Evolutionary conservation across 78 protist genomes (phyloP).

Genomic region (Dictyostelium discoideum): DNA sequence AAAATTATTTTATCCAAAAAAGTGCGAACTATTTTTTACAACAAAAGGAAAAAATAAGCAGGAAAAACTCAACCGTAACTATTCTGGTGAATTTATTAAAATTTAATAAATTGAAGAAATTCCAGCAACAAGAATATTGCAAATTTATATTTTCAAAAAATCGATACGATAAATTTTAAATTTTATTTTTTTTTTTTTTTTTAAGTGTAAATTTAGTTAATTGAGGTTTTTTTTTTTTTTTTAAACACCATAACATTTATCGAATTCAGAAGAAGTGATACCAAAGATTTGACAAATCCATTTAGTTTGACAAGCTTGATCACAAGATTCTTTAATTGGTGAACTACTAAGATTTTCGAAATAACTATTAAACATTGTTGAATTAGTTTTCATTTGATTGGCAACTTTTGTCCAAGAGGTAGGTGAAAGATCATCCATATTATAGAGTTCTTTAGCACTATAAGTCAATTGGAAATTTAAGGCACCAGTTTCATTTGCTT

Average conservation of each 20-base stretch:
- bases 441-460: conserved; percentile 45
- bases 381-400: conserved; percentile 10
- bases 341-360: background rate
- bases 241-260: conserved; percentile 41
- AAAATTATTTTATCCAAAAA: too few relatives aligned
- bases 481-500: conserved; percentile 23
- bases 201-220: too few relatives aligned
- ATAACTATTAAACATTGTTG: background rate
- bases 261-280: conserved; percentile 48
- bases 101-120: too few relatives aligned
- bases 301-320: background rate
- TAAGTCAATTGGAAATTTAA: conserved; percentile 25
- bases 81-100: too few relatives aligned
- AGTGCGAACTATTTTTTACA: too few relatives aligned
- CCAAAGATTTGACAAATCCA: conserved; percentile 75
- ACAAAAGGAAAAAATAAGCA: too few relatives aligned
- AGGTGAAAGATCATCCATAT: conserved; percentile 26
- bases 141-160: too few relatives aligned
- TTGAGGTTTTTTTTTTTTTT: background rate
- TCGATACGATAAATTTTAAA: background rate
- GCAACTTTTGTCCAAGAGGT: conserved; percentile 49
- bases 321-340: conserved; percentile 47
- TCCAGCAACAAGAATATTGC: too few relatives aligned
- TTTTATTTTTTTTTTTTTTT: background rate
- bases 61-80: too few relatives aligned